phyloP scores from a whole-genome alignment of 306 rosid species.

The Macrotyloma uniflorum region DNA sequence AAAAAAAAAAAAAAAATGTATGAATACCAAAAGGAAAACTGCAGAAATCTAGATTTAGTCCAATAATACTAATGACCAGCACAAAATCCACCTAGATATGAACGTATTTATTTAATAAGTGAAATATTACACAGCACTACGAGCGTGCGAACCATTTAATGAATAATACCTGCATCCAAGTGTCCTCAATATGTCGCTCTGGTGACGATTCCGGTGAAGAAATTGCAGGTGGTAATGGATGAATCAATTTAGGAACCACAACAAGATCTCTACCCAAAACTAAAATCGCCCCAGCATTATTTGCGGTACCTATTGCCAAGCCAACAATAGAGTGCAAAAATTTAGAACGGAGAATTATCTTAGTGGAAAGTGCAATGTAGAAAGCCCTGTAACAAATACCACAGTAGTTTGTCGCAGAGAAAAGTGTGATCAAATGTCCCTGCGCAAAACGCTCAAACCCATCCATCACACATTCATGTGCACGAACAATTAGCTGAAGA shows the following conservation, averaged over 20 bases:
- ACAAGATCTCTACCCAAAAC: conserved; percentile 99
- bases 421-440: conserved; percentile 96
- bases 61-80: not conserved
- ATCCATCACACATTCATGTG: conserved; percentile 99
- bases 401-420: conserved; percentile 98
- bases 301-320: conserved; percentile 80
- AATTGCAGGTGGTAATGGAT: conserved; percentile 95
- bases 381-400: conserved; percentile 58
- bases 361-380: conserved; percentile 18
- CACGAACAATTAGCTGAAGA: conserved; percentile 98
- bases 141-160: conserved; percentile 2
- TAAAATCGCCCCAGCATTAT: conserved; percentile 97
- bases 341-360: conserved; percentile 24
- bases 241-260: conserved; percentile 96
- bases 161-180: conserved; percentile 96
- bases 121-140: conserved; percentile 10
- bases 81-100: conserved; percentile 20
- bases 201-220: conserved; percentile 97
- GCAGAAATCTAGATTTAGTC: conserved; percentile 26
- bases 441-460: conserved; percentile 99
- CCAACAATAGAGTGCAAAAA: conserved; percentile 11
- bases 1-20: conserved; percentile 22
- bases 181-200: conserved; percentile 93
- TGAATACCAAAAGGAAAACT: not conserved
- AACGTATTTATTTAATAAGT: not conserved